These are phyloP conservation scores for Penicillium sp. DNA, from an alignment of 2,329 filamentous ascomycete genomes.

Conservation along the genomic window DNA sequence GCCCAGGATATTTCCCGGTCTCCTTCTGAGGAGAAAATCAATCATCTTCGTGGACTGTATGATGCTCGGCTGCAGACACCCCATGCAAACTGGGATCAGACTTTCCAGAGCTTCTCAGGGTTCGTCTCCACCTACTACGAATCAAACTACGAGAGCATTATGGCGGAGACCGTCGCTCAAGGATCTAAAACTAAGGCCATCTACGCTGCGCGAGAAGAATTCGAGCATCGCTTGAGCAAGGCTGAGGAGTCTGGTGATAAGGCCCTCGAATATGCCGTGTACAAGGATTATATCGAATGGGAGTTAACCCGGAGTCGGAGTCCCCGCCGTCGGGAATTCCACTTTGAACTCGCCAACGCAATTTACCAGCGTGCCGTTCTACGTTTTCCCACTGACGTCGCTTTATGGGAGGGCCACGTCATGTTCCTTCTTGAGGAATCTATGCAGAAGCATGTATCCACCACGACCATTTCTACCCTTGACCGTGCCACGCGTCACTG, in stretches of 20 bases:
- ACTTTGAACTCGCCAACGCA: conserved; percentile 56
- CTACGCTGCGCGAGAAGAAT: conserved; percentile 53
- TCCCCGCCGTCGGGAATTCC: conserved; percentile 47
- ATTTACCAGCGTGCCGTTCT: conserved; percentile 77
- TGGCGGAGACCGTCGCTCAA: conserved; percentile 55
- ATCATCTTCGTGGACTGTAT: conserved; percentile 52
- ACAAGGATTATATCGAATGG: conserved; percentile 77
- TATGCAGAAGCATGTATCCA: conserved; percentile 45
- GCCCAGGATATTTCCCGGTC: conserved; percentile 53
- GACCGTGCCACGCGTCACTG: conserved; percentile 85
- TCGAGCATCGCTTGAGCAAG: conserved; percentile 55
- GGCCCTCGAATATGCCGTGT: conserved; percentile 53
- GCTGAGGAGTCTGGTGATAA: conserved; percentile 54
- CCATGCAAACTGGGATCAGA: conserved; percentile 60
- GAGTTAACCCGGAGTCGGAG: conserved; percentile 66
- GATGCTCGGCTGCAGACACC: conserved; percentile 57
- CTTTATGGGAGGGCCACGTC: conserved; percentile 79
- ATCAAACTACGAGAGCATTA: conserved; percentile 56
- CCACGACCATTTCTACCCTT: conserved; percentile 66
- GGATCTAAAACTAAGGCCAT: conserved; percentile 55
- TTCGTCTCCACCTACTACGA: conserved; percentile 59
- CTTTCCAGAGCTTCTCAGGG: conserved; percentile 59
- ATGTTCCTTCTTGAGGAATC: conserved; percentile 65
- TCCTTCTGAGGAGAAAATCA: conserved; percentile 50
- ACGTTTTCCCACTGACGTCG: conserved; percentile 70